Evolutionary conservation across 371 early-diverging fungal genomes (phyloP).

Genomic region (Mucor piriformis): DNA sequence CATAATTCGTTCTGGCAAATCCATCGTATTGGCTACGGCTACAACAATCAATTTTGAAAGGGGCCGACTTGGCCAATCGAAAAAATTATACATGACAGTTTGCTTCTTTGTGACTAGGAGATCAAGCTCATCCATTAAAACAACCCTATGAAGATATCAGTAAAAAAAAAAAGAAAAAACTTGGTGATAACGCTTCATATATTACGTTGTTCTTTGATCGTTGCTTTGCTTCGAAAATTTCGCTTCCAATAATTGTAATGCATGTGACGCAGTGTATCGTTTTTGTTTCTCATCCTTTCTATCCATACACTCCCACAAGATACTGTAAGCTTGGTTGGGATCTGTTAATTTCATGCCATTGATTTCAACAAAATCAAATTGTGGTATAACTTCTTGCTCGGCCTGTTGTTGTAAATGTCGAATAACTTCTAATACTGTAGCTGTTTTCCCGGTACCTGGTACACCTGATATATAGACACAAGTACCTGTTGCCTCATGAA

Average conservation of each 20-base stretch:
- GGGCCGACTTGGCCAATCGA: constrained; percentile 93
- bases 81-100: constrained; percentile 96
- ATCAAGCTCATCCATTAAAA: constrained; percentile 98
- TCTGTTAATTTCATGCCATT: constrained; percentile 97
- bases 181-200: too few relatives aligned
- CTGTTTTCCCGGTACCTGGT: constrained; percentile 98
- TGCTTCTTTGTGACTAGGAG: constrained; percentile 92
- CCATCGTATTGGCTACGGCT: constrained; percentile 99
- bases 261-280: constrained; percentile 76
- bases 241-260: constrained; percentile 72
- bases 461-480: constrained; percentile 96
- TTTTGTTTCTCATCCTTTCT: constrained; percentile 28
- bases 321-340: constrained; percentile 84
- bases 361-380: constrained; percentile 89
- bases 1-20: constrained; percentile 94
- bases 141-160: constrained; percentile 59
- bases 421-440: constrained; percentile 89
- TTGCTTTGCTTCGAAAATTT: constrained; percentile 61
- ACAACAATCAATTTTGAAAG: constrained; percentile 88
- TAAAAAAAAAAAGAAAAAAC: background rate
- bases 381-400: constrained; percentile 64
- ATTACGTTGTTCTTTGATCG: constrained; percentile 45
- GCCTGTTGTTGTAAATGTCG: constrained; percentile 70
- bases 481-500: constrained; percentile 78
- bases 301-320: constrained; percentile 80